Conservation (phyloP, 2,329 filamentous ascomycete genomes). For the Helotiales sp. region DNA sequence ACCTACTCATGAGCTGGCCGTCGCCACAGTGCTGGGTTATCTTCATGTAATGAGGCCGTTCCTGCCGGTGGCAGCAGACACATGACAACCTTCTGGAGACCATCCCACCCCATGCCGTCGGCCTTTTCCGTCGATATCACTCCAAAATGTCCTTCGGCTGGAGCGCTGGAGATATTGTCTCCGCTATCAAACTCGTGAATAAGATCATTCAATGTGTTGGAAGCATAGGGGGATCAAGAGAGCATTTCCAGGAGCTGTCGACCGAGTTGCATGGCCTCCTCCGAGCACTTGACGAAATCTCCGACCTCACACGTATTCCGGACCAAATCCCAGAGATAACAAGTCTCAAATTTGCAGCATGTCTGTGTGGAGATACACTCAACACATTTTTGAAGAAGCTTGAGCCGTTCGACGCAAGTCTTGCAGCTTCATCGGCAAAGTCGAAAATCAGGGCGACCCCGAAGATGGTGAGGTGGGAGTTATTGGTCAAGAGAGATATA, state of each 20-base stretch:
- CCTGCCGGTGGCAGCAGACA: no score
- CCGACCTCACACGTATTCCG: not conserved
- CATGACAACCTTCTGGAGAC: no score
- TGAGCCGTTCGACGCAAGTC: not conserved
- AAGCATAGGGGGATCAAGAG: not conserved
- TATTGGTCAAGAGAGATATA: not conserved
- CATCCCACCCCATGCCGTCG: no score
- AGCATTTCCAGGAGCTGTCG: not conserved
- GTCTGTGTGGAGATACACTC: not conserved
- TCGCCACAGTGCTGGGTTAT: no score
- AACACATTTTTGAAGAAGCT: not conserved
- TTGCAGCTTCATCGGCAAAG: not conserved
- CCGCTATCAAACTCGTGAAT: not conserved
- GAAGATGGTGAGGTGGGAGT: not conserved
- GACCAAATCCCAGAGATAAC: not conserved
- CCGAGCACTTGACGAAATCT: not conserved
- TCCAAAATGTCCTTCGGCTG: not conserved
- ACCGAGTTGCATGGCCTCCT: not conserved
- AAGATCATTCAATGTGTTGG: not conserved
- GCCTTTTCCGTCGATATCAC: no score
- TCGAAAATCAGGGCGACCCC: not conserved
- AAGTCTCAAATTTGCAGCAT: not conserved
- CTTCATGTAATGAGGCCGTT: no score
- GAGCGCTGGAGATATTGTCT: not conserved
- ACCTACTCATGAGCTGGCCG: no score